These are phyloP conservation scores for Citrus hindsii DNA, from an alignment of 345 rosid species.

Conservation along the genomic window DNA sequence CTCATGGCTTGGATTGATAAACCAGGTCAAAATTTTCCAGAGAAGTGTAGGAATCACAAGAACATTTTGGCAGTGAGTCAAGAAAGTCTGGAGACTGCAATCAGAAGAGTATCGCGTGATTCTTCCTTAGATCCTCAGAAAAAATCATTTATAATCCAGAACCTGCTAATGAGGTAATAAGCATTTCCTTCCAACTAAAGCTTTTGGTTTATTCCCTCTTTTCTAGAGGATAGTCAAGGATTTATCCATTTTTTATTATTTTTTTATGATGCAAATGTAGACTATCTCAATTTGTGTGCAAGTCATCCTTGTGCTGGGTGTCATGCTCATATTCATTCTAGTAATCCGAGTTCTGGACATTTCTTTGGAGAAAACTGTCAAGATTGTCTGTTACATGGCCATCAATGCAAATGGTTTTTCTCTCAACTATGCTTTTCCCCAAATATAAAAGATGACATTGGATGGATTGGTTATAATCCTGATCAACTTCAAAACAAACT, in stretches of 20 bases:
- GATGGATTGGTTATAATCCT: not conserved
- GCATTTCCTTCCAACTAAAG: not conserved
- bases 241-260: not conserved
- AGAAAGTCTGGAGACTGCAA: constrained; percentile 61
- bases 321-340: not conserved
- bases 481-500: not conserved
- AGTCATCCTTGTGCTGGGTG: not conserved
- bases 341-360: not conserved
- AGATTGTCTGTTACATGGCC: not conserved
- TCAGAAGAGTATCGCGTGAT: constrained; percentile 68
- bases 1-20: constrained; percentile 6
- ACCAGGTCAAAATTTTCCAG: constrained; percentile 23
- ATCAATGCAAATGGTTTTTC: not conserved
- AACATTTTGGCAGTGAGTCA: constrained; percentile 44
- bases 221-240: not conserved
- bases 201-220: not conserved
- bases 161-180: constrained; percentile 61
- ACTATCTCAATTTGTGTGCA: not conserved
- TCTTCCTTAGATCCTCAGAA: constrained; percentile 54
- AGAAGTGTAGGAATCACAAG: constrained; percentile 30
- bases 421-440: not conserved
- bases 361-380: not conserved
- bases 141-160: constrained; percentile 62
- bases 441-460: not conserved
- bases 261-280: not conserved